Evolutionary conservation across 495 filamentous ascomycete species (phyloP).

Genomic region (Penicillium flavigenum): DNA sequence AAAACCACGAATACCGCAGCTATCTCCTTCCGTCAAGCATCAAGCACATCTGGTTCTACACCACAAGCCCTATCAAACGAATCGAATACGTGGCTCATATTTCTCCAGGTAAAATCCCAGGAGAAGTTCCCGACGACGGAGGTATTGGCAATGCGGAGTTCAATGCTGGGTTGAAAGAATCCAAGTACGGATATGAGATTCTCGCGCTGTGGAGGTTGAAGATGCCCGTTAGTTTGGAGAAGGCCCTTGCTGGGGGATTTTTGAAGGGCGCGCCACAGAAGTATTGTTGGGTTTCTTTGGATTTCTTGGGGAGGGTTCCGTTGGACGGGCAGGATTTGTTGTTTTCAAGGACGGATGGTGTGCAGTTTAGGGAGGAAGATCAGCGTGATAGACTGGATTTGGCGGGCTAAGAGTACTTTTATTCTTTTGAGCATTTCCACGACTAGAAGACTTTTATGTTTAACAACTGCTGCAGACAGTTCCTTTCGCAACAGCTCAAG

Average conservation of each 20-base stretch:
- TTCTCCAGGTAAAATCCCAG: constrained; percentile 25
- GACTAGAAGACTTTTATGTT: too few species aligned
- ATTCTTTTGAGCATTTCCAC: too few species aligned
- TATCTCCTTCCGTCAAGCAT: constrained; percentile 35
- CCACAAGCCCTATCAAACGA: constrained; percentile 22
- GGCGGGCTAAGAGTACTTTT: background rate
- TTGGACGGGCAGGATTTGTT: constrained; percentile 8
- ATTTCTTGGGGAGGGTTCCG: constrained; percentile 11
- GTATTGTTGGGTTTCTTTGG: constrained; percentile 26
- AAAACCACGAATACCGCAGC: constrained; percentile 42
- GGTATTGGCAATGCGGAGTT: constrained; percentile 43
- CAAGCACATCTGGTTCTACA: constrained; percentile 39
- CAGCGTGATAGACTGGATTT: background rate
- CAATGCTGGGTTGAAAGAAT: constrained; percentile 36
- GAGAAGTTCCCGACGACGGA: constrained; percentile 33
- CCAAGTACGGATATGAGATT: constrained; percentile 39
- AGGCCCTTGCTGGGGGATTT: constrained; percentile 26
- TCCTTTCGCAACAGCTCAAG: background rate
- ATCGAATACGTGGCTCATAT: constrained; percentile 26
- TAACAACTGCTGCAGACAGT: too few species aligned
- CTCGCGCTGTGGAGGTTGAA: constrained; percentile 32
- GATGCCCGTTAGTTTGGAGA: constrained; percentile 26
- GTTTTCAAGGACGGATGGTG: background rate
- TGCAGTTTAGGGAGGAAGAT: background rate
- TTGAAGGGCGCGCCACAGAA: constrained; percentile 32